Evolutionary conservation across 306 rosid species (phyloP).

Genomic region (Glycine soja): DNA sequence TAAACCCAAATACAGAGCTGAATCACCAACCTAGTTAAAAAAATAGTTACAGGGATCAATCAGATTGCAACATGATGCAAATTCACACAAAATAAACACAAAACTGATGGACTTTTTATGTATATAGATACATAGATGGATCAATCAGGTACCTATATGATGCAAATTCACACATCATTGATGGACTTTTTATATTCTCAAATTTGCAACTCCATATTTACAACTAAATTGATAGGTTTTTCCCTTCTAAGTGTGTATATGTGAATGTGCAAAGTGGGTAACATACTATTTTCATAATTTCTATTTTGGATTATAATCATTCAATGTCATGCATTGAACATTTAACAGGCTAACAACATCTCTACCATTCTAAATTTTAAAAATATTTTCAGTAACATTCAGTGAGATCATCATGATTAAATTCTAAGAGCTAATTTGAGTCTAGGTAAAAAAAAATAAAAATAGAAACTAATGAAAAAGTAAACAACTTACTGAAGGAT

Average conservation of each 20-base stretch:
- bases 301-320: slow-evolving; percentile 29
- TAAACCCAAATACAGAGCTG: slow-evolving; percentile 84
- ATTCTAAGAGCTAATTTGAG: slow-evolving; percentile 29
- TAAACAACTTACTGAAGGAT: slow-evolving; percentile 72
- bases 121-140: background rate
- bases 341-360: background rate
- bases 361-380: slow-evolving; percentile 20
- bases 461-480: background rate
- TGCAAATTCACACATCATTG: slow-evolving; percentile 35
- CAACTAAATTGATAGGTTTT: slow-evolving; percentile 1
- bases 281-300: slow-evolving; percentile 14
- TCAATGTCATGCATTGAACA: slow-evolving; percentile 12
- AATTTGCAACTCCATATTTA: slow-evolving; percentile 18
- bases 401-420: slow-evolving; percentile 13
- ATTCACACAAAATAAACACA: slow-evolving; percentile 14
- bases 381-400: slow-evolving; percentile 25
- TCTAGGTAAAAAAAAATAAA: background rate
- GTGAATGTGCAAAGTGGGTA: slow-evolving; percentile 26
- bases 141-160: slow-evolving; percentile 30
- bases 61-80: slow-evolving; percentile 17
- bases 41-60: slow-evolving; percentile 29
- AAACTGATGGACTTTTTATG: background rate
- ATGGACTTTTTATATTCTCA: background rate
- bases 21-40: slow-evolving; percentile 82
- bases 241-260: slow-evolving; percentile 14